Percentiles rank a stretch among this genome's conserved stretches.
Conservation (phyloP, 176 grass and related monocot genomes). For the Melocanna baccifera region DNA sequence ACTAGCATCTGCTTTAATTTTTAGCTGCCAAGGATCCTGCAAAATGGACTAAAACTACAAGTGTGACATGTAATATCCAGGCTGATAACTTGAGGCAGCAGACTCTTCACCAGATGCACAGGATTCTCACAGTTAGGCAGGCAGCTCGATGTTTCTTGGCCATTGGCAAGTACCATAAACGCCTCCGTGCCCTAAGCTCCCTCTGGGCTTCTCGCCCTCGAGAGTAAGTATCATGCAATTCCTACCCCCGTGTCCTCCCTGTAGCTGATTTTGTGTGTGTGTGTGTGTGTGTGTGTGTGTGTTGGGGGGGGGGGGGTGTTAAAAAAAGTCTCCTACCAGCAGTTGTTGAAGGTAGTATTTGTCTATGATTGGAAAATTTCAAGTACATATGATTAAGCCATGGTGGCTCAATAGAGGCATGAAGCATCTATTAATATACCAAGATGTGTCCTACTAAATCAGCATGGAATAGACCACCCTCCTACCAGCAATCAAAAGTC, state of each 20-base stretch:
- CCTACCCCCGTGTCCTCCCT: neutral
- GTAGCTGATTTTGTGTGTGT: neutral
- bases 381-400: constrained; percentile 22
- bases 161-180: constrained; percentile 75
- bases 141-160: constrained; percentile 74
- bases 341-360: constrained; percentile 21
- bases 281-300: too few relatives aligned
- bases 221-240: constrained; percentile 54
- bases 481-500: constrained; percentile 35
- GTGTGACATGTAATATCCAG: constrained; percentile 38
- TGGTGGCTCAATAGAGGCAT: neutral
- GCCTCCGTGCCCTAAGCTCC: constrained; percentile 75
- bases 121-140: constrained; percentile 79
- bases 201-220: constrained; percentile 71
- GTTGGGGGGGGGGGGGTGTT: neutral
- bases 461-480: constrained; percentile 32
- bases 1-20: neutral
- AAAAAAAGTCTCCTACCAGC: neutral
- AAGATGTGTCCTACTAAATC: constrained; percentile 29
- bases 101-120: constrained; percentile 79
- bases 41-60: constrained; percentile 16
- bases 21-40: constrained; percentile 1
- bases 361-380: constrained; percentile 15
- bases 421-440: constrained; percentile 31
- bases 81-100: constrained; percentile 94